Base-by-base conservation (phyloP, 768 basidiomycete species). In the Suillus spraguei region DNA sequence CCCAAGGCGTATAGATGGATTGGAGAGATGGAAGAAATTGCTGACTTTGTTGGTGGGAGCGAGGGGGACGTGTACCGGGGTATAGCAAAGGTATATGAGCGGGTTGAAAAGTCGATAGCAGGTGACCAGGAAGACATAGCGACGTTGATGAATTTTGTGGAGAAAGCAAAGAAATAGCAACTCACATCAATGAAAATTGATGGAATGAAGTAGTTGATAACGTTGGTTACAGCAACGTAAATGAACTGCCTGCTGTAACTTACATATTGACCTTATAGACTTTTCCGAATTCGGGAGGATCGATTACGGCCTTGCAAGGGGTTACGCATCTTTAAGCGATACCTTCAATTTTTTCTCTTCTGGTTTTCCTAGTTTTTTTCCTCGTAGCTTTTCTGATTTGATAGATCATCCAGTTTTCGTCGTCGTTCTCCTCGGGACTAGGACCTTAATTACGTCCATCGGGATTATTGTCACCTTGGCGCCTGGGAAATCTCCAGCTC, bases 1-100 rank as follows among this genome's bases (percentile, higher is more conserved):
- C 84, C 82, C n/a, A 89, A 87, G 65, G 84, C 85, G 4, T 87
- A 89, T 67, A 78, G 87, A 58, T 88, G 81, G 82, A 80, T 83
- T 16, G 83, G 81, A 53, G 86, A 88, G 76, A 88, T 87, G 87
- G 76, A 83, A 59, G 88, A 89, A 71, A 87, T 89, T 46, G 80
- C 81, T 3, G 76, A 72, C 7, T 88, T 87, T 70, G 83, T 88
- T 11, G 80, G 81, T 10, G 78, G 74, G 8, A 75, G 69, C 1
- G 79, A 81, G 63, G 79, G 78, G 0, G 76, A 80, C 28, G 80
- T 82, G 6, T 83, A 85, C 68, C 70, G 77, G 54, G 86, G 84
- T 9, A 68, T 86, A 49, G 78, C 84, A 28, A 74, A 74, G 63
- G 63, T 82, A 60, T 86, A 83, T 65, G 72, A 77, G 63, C 72